Conservation (phyloP, 169 alveolate species). For the Eimeria necatrix region DNA sequence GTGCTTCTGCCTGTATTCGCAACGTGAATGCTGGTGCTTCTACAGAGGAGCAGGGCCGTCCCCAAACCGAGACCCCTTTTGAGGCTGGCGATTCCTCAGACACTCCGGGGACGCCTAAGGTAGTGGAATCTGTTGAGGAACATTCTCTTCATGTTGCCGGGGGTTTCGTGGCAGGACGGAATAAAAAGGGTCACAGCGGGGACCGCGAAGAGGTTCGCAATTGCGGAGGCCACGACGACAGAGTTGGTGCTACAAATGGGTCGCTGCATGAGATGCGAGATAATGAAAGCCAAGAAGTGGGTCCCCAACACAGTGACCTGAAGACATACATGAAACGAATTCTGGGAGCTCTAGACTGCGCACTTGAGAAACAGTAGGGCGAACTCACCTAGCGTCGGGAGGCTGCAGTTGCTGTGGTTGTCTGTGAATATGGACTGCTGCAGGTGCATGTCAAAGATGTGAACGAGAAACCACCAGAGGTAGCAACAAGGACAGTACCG, state of each 20-base stretch:
- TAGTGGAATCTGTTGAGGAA: neutral
- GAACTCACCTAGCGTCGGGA: neutral
- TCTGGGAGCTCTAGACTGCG: neutral
- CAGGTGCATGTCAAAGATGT: neutral
- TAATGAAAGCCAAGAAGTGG: no score
- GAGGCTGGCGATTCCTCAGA: neutral
- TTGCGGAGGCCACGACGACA: no score
- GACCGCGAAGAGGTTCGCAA: no score
- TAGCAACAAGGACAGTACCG: neutral
- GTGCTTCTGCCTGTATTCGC: neutral
- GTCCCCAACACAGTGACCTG: no score
- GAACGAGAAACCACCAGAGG: neutral
- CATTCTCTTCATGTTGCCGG: neutral
- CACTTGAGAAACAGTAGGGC: neutral
- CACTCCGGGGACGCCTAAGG: constrained; percentile 15
- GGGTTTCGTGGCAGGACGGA: neutral
- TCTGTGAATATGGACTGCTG: neutral
- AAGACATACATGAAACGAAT: no score
- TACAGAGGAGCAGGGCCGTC: neutral
- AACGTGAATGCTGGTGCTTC: neutral
- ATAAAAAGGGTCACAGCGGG: no score
- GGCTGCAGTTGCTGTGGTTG: neutral
- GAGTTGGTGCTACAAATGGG: no score
- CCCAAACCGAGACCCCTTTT: neutral
- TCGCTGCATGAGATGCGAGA: no score